Evolutionary conservation across 208 protist genomes (phyloP), one percentile per base, ranked within the genome.

Genomic region (Acanthamoeba castellanii): DNA sequence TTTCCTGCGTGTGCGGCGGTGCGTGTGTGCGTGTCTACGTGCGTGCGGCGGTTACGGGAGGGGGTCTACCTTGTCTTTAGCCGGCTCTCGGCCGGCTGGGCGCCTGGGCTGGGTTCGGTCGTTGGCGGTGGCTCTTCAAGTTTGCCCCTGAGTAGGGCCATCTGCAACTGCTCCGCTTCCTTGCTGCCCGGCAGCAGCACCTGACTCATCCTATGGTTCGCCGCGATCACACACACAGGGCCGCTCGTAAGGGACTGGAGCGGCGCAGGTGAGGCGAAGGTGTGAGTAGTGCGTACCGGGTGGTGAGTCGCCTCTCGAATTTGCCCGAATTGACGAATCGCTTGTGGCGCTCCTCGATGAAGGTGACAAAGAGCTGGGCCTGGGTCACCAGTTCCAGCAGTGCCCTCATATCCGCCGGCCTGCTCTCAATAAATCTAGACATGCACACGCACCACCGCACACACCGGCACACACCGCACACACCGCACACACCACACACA

Each of bases 341-440:
- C 88, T 93, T 70, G 88, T 93, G 61, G 13, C 88, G 32, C 68
- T 93, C 88, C 64, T 93, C 88, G 59, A 93, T 93, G 64, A 93
- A 93, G 45, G 45, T 93, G 22, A 59, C 61, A 76, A 93, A 93
- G 9, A 93, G 13, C 64, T 93, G 88, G 27, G 88, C 42, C 50
- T 93, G 18, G 5, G 68, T 78, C 42, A 93, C 45, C 9, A 93
- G 50, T 22, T 11, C 16, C 64, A 93, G 42, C 32, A 81, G n/a
- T 16, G 88, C 13, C n/a, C 34, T 13, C 88, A 93, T 70, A 18
- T 55, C 59, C 27, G 64, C 37, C 45, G 88, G 88, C 30, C n/a
- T 20, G 88, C 88, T 93, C 37, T 5, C 64, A 7, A 93, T 45
- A n/a, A 93, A 93, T 5, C 64, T n/a, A 5, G 9, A 68, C 16